These are phyloP conservation scores for Artemisia tridentata DNA, from an alignment of 129 eudicot genomes.

Conservation along the genomic window DNA sequence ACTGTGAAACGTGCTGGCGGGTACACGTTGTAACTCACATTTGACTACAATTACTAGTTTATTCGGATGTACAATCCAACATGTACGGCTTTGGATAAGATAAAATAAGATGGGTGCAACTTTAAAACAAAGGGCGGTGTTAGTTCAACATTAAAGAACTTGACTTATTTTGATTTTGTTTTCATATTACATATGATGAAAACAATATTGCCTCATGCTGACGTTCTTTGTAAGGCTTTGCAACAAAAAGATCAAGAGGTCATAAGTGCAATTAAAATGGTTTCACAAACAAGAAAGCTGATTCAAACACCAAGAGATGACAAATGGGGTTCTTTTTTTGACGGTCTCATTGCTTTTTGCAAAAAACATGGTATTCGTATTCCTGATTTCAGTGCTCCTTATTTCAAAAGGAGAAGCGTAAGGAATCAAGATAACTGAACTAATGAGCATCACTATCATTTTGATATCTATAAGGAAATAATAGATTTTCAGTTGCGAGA, in stretches of 20 bases:
- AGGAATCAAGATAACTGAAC: no score
- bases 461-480: no score
- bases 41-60: neutral
- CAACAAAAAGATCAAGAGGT: conserved; percentile 11
- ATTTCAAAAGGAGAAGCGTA: no score
- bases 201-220: neutral
- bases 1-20: no score
- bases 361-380: no score
- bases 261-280: neutral
- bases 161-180: neutral
- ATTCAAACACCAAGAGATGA: neutral
- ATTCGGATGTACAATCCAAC: neutral
- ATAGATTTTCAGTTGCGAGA: neutral
- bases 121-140: neutral
- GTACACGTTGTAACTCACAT: no score
- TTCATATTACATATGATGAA: conserved; percentile 12
- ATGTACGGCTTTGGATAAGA: neutral
- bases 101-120: neutral
- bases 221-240: neutral
- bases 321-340: no score
- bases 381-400: no score
- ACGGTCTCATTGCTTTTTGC: no score
- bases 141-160: neutral
- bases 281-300: conserved; percentile 2
- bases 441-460: no score